A percentile compares a stretch with the other conserved stretches of the same genome.
Evolutionary conservation across 73 alveolate genomes (phyloP).

Genomic region (Paraurostyla sp.): DNA sequence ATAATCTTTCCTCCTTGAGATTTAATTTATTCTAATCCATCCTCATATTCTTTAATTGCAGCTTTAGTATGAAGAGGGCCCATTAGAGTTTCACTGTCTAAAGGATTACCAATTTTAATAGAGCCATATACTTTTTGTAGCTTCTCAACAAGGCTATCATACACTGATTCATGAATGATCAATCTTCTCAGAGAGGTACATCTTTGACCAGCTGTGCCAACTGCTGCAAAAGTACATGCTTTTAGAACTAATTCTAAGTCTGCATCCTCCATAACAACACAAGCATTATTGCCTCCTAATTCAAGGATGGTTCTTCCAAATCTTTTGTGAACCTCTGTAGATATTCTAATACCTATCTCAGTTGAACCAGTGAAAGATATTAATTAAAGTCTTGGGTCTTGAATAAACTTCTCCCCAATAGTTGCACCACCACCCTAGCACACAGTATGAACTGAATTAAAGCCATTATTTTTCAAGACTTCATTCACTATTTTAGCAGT

Average conservation of each 20-base stretch:
- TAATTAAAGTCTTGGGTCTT: constrained; percentile 86
- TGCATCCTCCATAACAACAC: constrained; percentile 89
- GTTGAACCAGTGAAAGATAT: constrained; percentile 93
- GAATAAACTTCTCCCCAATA: constrained; percentile 85
- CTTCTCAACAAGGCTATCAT: constrained; percentile 69
- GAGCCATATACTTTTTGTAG: constrained; percentile 74
- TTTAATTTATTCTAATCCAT: constrained; percentile 74
- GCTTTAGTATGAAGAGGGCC: constrained; percentile 91
- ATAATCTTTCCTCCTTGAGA: constrained; percentile 88
- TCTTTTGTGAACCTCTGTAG: constrained; percentile 81
- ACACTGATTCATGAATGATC: constrained; percentile 64
- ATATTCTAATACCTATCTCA: constrained; percentile 78
- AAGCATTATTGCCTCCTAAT: constrained; percentile 94
- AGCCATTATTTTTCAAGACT: constrained; percentile 85
- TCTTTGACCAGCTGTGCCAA: constrained; percentile 91
- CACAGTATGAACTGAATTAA: constrained; percentile 40
- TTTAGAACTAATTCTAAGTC: constrained; percentile 86
- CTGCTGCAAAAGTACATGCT: constrained; percentile 85
- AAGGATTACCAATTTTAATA: constrained; percentile 83
- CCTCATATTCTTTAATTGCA: constrained; percentile 77
- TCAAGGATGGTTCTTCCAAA: constrained; percentile 90
- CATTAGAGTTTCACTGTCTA: constrained; percentile 74
- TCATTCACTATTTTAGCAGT: constrained; percentile 81
- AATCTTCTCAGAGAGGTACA: constrained; percentile 91
- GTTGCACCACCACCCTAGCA: constrained; percentile 85